Evolutionary conservation across 2,329 filamentous ascomycete species (phyloP).

Genomic region (Aaosphaeria arxii): DNA sequence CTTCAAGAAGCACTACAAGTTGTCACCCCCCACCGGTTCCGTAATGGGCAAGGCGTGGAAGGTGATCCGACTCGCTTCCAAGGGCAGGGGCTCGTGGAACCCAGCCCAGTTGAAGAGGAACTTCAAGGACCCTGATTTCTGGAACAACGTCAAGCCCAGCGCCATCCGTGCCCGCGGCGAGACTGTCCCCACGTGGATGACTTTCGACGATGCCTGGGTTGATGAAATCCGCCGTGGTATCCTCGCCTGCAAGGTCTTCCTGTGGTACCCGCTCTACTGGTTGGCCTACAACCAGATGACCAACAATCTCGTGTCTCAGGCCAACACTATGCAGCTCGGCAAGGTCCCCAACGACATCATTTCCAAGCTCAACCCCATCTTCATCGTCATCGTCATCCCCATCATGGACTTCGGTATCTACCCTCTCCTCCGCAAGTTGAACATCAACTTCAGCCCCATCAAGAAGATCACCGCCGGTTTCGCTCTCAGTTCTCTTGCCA

Average conservation of each 20-base stretch:
- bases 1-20: conserved; percentile 64
- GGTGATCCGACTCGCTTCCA: conserved; percentile 58
- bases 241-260: conserved; percentile 36
- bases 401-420: conserved; percentile 66
- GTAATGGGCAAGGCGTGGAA: conserved; percentile 65
- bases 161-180: conserved; percentile 27
- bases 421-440: conserved; percentile 61
- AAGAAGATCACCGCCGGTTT: conserved; percentile 73
- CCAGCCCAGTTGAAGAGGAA: conserved; percentile 45
- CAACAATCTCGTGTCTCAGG: conserved; percentile 54
- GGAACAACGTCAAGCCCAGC: conserved; percentile 63
- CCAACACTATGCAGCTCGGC: conserved; percentile 49
- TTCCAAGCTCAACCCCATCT: conserved; percentile 72
- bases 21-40: conserved; percentile 67
- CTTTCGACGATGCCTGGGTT: conserved; percentile 79
- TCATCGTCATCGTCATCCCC: conserved; percentile 72
- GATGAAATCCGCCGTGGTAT: conserved; percentile 69
- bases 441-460: conserved; percentile 69
- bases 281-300: conserved; percentile 67
- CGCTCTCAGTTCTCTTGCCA: conserved; percentile 60
- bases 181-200: conserved; percentile 67
- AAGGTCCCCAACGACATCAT: conserved; percentile 76
- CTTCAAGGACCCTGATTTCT: conserved; percentile 55
- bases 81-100: conserved; percentile 57
- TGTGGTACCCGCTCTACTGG: conserved; percentile 65